Evolutionary conservation across 106 monocot genomes (phyloP).

Genomic region (Dioscorea alata): DNA sequence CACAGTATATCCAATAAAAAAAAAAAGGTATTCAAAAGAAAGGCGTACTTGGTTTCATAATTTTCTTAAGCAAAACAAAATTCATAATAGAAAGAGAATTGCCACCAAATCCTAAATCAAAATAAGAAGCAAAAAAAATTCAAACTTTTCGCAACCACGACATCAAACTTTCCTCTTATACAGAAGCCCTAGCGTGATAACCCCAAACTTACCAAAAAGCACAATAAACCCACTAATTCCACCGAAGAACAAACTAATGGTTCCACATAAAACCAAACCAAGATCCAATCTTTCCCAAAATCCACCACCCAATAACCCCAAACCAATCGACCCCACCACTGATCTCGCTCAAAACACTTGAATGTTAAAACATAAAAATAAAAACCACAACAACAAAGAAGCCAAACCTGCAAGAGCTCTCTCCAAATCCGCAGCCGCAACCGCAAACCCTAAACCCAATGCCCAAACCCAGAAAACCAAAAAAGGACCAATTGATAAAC

Average conservation of each 20-base stretch:
- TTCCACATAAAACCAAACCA: too few species aligned
- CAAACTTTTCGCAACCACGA: background rate
- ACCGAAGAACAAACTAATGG: too few species aligned
- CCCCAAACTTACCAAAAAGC: too few species aligned
- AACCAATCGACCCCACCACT: background rate
- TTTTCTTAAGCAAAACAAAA: too few species aligned
- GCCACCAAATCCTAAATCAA: background rate
- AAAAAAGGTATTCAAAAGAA: too few species aligned
- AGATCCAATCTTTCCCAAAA: background rate
- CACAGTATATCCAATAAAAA: too few species aligned
- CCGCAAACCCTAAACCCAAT: background rate
- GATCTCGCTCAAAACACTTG: background rate
- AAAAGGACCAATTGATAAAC: background rate
- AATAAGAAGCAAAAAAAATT: background rate
- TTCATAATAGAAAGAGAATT: too few species aligned
- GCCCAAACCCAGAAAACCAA: background rate
- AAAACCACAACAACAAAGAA: background rate
- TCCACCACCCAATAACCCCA: background rate
- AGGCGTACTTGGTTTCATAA: too few species aligned
- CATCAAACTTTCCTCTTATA: background rate
- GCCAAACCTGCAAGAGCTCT: background rate
- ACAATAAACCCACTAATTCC: too few species aligned
- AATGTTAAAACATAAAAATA: background rate
- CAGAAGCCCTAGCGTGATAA: background rate
- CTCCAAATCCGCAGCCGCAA: background rate